Base-by-base conservation (phyloP, 169 alveolate genomes). In the Miamiensis avidus region DNA sequence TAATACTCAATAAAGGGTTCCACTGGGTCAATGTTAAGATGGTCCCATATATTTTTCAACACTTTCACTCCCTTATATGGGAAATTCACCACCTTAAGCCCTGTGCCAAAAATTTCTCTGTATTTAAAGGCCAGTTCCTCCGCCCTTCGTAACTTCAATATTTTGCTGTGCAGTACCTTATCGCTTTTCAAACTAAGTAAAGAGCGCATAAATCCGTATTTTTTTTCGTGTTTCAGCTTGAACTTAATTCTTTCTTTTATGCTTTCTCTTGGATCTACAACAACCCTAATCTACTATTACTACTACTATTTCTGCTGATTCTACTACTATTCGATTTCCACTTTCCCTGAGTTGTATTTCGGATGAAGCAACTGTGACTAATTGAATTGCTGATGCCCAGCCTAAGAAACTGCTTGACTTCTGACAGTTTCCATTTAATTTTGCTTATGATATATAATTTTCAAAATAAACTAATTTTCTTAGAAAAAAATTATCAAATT, bases 31-130 rank as follows among this genome's bases (percentile, higher is more conserved):
- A 79, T 49, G 27, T 79, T 34, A 28, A 64, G 28, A 49, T 79
- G 64, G 73, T 79, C 84, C 84, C 84, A 79, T 28, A 79, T 20
- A 79, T 79, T 79, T 31, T 79, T 79, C 64, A 79, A 30, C 25
- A 49, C 29, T 30, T 49, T 28, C 25, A 49, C 64, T 1, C 31
- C 65, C 0, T 33, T 25, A 64, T 64, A 29, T 49, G 84, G 84
- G 16, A 49, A 79, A 31, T 79, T 79, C 28, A 72, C 76, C 28
- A 72, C 76, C 29, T 79, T 74, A 20, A 79, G 31, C 34, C 76
- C 84, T 25, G 34, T 79, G 26, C 28, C 26, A 79, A 64, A 79
- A n/a, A 34, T 33, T 29, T 79, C 33, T 79, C 33, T 49, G 49
- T 79, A 79, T 29, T 79, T 64, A 79, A 25, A 49, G 29, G 84